phyloP scores from a whole-genome alignment of 2,329 filamentous ascomycete species.

The Emericellopsis cladophorae region DNA sequence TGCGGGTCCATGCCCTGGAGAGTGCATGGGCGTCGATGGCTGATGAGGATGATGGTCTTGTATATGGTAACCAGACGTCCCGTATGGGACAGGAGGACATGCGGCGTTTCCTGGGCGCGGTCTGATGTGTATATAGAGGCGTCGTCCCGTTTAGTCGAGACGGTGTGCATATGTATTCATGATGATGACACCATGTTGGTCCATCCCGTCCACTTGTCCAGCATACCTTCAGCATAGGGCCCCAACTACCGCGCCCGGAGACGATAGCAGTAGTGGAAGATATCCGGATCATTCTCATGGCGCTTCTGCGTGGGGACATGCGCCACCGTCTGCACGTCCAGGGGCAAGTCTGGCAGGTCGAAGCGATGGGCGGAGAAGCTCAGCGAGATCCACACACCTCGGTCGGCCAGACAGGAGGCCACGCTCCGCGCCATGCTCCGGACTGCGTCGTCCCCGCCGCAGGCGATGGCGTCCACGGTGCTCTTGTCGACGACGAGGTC shows the following conservation, averaged over 20 bases:
- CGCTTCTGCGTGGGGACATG: constrained; percentile 27
- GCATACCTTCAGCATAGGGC: neutral
- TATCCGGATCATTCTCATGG: constrained; percentile 28
- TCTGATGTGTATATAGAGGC: too few relatives aligned
- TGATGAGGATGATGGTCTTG: too few relatives aligned
- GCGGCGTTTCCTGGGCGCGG: too few relatives aligned
- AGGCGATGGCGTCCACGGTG: constrained; percentile 34
- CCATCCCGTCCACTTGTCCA: too few relatives aligned
- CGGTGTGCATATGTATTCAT: too few relatives aligned
- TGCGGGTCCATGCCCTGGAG: constrained; percentile 10
- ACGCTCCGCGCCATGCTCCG: constrained; percentile 24
- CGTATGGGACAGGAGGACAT: too few relatives aligned
- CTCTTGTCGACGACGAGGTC: constrained; percentile 35
- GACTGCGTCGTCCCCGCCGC: constrained; percentile 24
- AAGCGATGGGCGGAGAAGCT: constrained; percentile 32
- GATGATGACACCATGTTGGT: too few relatives aligned
- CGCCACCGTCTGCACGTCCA: constrained; percentile 26
- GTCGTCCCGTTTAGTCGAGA: too few relatives aligned
- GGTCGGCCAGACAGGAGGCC: constrained; percentile 16
- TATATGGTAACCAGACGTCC: too few relatives aligned
- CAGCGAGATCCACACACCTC: constrained; percentile 31
- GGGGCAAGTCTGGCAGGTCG: constrained; percentile 20
- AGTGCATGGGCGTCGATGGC: constrained; percentile 11
- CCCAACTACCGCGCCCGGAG: constrained; percentile 8
- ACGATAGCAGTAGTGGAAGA: constrained; percentile 32